phyloP scores from a whole-genome alignment of 2,329 filamentous ascomycete species.

The Aureobasidium sp. region DNA sequence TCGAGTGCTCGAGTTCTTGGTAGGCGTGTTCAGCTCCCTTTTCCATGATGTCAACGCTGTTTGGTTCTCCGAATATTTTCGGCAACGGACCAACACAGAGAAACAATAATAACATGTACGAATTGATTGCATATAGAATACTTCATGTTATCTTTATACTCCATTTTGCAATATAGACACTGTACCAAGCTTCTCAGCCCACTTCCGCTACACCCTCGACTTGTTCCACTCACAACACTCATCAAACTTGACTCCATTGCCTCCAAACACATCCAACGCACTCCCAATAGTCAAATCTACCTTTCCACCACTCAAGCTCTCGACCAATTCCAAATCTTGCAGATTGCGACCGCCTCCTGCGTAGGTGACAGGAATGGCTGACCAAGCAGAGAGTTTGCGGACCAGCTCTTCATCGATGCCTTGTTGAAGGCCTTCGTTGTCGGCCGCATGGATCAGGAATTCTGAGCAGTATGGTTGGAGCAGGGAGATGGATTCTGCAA shows the following conservation, averaged over 20 bases:
- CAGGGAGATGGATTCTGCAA: constrained; percentile 64
- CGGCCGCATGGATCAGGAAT: constrained; percentile 93
- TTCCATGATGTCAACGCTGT: background rate
- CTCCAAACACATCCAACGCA: constrained; percentile 91
- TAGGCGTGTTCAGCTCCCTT: background rate
- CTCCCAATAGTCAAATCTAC: constrained; percentile 95
- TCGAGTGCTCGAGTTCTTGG: background rate
- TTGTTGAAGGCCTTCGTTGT: constrained; percentile 87
- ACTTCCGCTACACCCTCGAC: background rate
- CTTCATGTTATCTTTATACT: background rate
- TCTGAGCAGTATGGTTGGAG: constrained; percentile 91
- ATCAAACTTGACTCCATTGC: constrained; percentile 72
- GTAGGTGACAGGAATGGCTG: constrained; percentile 87
- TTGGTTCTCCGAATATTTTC: background rate
- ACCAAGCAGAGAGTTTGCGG: constrained; percentile 69
- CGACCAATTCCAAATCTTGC: constrained; percentile 73
- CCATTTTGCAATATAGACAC: too few species aligned
- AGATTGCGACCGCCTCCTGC: constrained; percentile 83
- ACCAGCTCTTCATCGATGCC: constrained; percentile 87
- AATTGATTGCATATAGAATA: background rate
- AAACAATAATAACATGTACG: too few species aligned
- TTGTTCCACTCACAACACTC: constrained; percentile 85
- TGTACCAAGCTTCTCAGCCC: background rate
- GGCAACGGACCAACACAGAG: too few species aligned
- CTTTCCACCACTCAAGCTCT: constrained; percentile 65